These are phyloP conservation scores for Ceratobasidium papillatum DNA, from an alignment of 1,284 basidiomycete species.

Conservation along the genomic window DNA sequence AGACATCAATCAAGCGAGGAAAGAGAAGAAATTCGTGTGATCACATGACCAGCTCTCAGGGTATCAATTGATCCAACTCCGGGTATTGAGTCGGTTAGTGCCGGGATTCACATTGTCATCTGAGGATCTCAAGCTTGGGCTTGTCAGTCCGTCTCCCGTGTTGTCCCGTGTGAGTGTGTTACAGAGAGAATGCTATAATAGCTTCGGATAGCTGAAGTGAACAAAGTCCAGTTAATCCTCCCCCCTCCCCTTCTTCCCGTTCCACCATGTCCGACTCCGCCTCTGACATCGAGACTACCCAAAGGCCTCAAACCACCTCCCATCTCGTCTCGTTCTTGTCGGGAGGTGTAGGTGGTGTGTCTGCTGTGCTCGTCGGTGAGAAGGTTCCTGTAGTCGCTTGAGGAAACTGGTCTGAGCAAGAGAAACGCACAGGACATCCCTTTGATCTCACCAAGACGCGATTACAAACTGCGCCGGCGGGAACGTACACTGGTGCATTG, in stretches of 20 bases:
- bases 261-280: constrained; percentile 42
- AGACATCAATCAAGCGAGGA: constrained; percentile 24
- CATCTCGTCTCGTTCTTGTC: constrained; percentile 84
- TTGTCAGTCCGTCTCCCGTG: constrained; percentile 25
- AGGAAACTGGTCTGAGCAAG: constrained; percentile 8
- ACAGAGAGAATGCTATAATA: constrained; percentile 9
- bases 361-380: constrained; percentile 88
- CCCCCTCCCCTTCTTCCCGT: constrained; percentile 1
- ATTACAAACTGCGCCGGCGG: constrained; percentile 91
- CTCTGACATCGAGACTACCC: constrained; percentile 29
- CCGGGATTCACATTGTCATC: constrained; percentile 40
- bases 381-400: constrained; percentile 44
- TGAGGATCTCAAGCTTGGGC: constrained; percentile 19
- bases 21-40: constrained; percentile 8
- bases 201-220: constrained; percentile 4
- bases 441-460: constrained; percentile 98
- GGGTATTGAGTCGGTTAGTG: constrained; percentile 21
- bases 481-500: constrained; percentile 89
- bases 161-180: constrained; percentile 29
- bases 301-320: constrained; percentile 54
- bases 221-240: neutral
- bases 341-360: constrained; percentile 90
- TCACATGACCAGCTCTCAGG: constrained; percentile 28
- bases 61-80: neutral
- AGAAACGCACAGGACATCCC: constrained; percentile 76